Evolutionary conservation across 768 basidiomycete species (phyloP).

Genomic region (Exsudoporus frostii): DNA sequence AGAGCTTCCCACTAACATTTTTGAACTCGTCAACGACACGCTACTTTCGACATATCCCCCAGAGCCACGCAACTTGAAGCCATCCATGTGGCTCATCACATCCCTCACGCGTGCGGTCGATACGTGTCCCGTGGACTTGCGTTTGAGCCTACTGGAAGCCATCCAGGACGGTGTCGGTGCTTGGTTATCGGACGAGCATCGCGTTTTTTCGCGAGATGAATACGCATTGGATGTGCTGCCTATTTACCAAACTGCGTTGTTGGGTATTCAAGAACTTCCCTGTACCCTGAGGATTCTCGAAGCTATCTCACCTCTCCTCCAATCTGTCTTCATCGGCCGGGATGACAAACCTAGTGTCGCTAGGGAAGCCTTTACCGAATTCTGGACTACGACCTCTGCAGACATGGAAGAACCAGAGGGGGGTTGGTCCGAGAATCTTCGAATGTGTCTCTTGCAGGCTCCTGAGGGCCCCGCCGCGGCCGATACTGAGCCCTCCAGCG

Average conservation of each 20-base stretch:
- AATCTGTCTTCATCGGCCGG: conserved; percentile 55
- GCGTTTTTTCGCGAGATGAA: conserved; percentile 49
- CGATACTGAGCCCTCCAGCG: conserved; percentile 24
- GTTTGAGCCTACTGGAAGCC: conserved; percentile 43
- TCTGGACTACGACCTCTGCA: conserved; percentile 56
- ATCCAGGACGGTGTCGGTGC: conserved; percentile 52
- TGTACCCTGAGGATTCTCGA: conserved; percentile 39
- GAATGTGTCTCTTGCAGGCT: conserved; percentile 28
- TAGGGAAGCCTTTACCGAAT: conserved; percentile 53
- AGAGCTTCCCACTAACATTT: conserved; percentile 49
- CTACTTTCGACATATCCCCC: conserved; percentile 67
- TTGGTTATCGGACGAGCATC: conserved; percentile 64
- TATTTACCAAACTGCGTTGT: conserved; percentile 58
- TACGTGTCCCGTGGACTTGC: conserved; percentile 48
- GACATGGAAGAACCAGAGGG: conserved; percentile 37
- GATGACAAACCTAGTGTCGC: conserved; percentile 43
- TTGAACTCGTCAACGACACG: conserved; percentile 60
- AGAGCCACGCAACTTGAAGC: conserved; percentile 47
- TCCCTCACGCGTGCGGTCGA: conserved; percentile 55
- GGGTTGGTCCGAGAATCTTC: conserved; percentile 56
- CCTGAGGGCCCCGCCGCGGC: not conserved
- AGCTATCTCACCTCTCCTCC: conserved; percentile 48
- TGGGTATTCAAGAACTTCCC: conserved; percentile 50
- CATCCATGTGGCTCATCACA: conserved; percentile 60
- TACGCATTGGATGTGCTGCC: conserved; percentile 59